Conservation (phyloP, 495 filamentous ascomycete genomes). For the Opeltia flavorubescens region DNA sequence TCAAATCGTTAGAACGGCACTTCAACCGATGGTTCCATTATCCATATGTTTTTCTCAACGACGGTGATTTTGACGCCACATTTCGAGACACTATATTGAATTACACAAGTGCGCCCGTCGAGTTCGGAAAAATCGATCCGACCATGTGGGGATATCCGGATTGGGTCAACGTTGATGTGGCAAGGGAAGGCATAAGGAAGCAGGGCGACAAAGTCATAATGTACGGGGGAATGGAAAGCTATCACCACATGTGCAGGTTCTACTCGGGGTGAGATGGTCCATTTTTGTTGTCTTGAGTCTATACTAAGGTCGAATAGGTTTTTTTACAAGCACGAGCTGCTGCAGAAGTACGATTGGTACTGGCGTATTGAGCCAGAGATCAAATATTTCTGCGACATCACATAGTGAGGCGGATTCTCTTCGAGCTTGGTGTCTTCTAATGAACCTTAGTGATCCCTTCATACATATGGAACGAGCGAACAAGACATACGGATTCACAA, state of each 20-base stretch:
- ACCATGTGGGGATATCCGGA: constrained; percentile 94
- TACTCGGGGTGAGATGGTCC: constrained; percentile 68
- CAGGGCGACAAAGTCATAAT: constrained; percentile 97
- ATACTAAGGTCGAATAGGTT: constrained; percentile 37
- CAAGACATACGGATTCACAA: constrained; percentile 98
- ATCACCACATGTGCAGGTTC: constrained; percentile 97
- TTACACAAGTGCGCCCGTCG: constrained; percentile 72
- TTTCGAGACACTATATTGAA: constrained; percentile 84
- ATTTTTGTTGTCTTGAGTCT: background rate
- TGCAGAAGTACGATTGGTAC: constrained; percentile 98
- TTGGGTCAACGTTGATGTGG: constrained; percentile 86
- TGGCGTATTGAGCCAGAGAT: constrained; percentile 99
- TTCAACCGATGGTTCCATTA: constrained; percentile 99
- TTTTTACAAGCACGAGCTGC: constrained; percentile 95
- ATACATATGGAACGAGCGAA: constrained; percentile 78
- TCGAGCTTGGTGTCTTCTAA: constrained; percentile 11
- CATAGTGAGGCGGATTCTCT: constrained; percentile 57
- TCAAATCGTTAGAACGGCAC: constrained; percentile 96
- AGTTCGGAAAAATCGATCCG: constrained; percentile 88
- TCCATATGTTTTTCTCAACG: constrained; percentile 97
- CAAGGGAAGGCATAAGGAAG: constrained; percentile 86
- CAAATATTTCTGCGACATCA: constrained; percentile 99
- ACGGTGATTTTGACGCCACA: constrained; percentile 85
- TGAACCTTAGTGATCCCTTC: constrained; percentile 70
- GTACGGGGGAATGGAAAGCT: constrained; percentile 99